phyloP scores from a whole-genome alignment of 2,329 filamentous ascomycete species.

The Leptodontidium sp. region DNA sequence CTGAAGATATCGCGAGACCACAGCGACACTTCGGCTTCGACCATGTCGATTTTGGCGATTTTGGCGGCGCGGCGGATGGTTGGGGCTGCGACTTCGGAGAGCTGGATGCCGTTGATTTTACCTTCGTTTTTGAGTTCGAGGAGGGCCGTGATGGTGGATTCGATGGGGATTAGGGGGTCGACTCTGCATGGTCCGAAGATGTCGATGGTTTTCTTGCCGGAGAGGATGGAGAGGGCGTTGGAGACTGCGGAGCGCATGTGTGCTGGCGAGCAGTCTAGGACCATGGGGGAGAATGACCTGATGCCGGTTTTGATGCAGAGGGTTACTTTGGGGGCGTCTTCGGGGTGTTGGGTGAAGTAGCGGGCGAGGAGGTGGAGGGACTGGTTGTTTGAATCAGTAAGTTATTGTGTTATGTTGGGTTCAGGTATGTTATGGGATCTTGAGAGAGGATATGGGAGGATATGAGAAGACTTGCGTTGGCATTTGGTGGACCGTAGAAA shows the following conservation, averaged over 20 bases:
- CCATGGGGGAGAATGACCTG: slow-evolving; percentile 45
- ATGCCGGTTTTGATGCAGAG: slow-evolving; percentile 67
- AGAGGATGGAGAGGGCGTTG: slow-evolving; percentile 57
- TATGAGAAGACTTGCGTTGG: slow-evolving; percentile 52
- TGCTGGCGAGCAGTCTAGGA: slow-evolving; percentile 58
- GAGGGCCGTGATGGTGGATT: slow-evolving; percentile 42
- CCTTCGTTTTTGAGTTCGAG: slow-evolving; percentile 50
- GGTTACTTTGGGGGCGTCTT: slow-evolving; percentile 67
- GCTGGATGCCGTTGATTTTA: slow-evolving; percentile 52
- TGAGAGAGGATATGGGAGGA: not conserved
- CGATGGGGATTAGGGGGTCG: slow-evolving; percentile 53
- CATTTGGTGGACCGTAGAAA: slow-evolving; percentile 67
- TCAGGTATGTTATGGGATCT: not conserved
- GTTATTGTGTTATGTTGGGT: no score
- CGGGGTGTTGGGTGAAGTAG: slow-evolving; percentile 70
- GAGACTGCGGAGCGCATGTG: slow-evolving; percentile 64
- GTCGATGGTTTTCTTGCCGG: slow-evolving; percentile 58
- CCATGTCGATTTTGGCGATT: slow-evolving; percentile 49
- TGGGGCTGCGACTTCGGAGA: slow-evolving; percentile 51
- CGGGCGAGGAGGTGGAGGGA: slow-evolving; percentile 63
- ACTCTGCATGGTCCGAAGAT: slow-evolving; percentile 60
- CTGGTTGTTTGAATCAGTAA: not conserved
- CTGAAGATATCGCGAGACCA: slow-evolving; percentile 48
- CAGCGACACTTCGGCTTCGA: slow-evolving; percentile 56
- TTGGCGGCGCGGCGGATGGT: slow-evolving; percentile 51